Percentiles rank a stretch among this genome's conserved stretches.
Conservation (phyloP, 2,329 filamentous ascomycete genomes). For the Fusarium bactridioides region DNA sequence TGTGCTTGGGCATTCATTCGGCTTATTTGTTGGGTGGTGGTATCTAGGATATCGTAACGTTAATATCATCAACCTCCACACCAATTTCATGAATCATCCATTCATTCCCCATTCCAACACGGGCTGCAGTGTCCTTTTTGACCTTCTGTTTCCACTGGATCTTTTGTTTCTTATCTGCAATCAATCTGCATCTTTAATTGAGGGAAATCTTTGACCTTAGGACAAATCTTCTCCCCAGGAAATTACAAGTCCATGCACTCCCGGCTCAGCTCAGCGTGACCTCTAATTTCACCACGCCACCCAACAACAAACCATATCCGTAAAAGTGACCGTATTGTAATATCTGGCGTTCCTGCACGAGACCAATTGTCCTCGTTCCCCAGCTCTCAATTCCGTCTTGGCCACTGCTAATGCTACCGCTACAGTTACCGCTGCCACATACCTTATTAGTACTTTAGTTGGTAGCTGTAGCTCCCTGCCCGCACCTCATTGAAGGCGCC, state of each 20-base stretch:
- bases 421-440: not conserved
- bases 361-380: slow-evolving; percentile 13
- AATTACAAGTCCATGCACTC: slow-evolving; percentile 34
- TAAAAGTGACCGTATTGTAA: slow-evolving; percentile 25
- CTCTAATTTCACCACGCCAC: slow-evolving; percentile 28
- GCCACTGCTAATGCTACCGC: not conserved
- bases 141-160: not conserved
- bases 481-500: not conserved
- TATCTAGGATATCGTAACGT: slow-evolving; percentile 19
- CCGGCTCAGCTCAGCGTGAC: slow-evolving; percentile 29
- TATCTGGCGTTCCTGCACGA: slow-evolving; percentile 10
- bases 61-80: slow-evolving; percentile 18
- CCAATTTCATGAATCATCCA: slow-evolving; percentile 34
- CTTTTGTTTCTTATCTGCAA: not conserved
- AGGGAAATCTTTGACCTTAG: slow-evolving; percentile 5
- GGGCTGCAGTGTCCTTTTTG: not conserved
- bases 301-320: slow-evolving; percentile 26
- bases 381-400: not conserved
- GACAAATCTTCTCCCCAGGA: slow-evolving; percentile 1
- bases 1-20: not conserved
- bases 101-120: not conserved
- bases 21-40: not conserved
- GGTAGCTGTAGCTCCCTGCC: not conserved
- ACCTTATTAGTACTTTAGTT: not conserved
- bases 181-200: not conserved